These are phyloP conservation scores for Ascomycota sp. DNA, from an alignment of 2,329 filamentous ascomycete genomes.

Conservation along the genomic window DNA sequence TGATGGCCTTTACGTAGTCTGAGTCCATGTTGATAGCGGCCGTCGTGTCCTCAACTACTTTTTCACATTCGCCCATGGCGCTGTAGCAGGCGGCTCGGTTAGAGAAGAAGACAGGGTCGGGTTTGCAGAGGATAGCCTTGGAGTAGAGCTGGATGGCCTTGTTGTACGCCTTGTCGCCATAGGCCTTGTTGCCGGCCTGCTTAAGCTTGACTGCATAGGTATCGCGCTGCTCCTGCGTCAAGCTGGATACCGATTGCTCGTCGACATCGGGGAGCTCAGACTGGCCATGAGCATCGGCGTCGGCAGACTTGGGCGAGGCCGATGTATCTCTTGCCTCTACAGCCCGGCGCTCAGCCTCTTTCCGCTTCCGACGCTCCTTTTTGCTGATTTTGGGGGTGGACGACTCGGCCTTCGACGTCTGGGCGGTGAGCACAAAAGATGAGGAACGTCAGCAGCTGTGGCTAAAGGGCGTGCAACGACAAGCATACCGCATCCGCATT, in stretches of 20 bases:
- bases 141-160: slow-evolving; percentile 87
- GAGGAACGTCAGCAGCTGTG: no score
- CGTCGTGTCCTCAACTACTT: slow-evolving; percentile 91
- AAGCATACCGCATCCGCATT: slow-evolving; percentile 33
- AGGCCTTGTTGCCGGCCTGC: slow-evolving; percentile 88
- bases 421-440: background rate
- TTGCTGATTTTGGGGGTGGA: slow-evolving; percentile 64
- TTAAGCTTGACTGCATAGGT: slow-evolving; percentile 83
- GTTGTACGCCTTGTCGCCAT: slow-evolving; percentile 83
- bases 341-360: slow-evolving; percentile 49
- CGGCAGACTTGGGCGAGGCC: slow-evolving; percentile 25
- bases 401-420: slow-evolving; percentile 25
- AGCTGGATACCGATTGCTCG: slow-evolving; percentile 30
- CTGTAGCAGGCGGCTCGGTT: slow-evolving; percentile 97
- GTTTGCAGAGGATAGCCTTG: slow-evolving; percentile 90
- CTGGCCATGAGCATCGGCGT: slow-evolving; percentile 32
- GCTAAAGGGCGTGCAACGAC: background rate
- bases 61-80: slow-evolving; percentile 78
- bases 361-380: slow-evolving; percentile 76
- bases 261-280: slow-evolving; percentile 51
- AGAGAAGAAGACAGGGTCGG: slow-evolving; percentile 95
- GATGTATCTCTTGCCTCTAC: slow-evolving; percentile 20
- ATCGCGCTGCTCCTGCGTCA: slow-evolving; percentile 50
- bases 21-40: slow-evolving; percentile 84
- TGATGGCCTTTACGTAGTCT: slow-evolving; percentile 94